Evolutionary conservation across 2,329 filamentous ascomycete species (phyloP), one percentile per base, ranked within the genome.

Genomic region (Hypoxylon sp.): DNA sequence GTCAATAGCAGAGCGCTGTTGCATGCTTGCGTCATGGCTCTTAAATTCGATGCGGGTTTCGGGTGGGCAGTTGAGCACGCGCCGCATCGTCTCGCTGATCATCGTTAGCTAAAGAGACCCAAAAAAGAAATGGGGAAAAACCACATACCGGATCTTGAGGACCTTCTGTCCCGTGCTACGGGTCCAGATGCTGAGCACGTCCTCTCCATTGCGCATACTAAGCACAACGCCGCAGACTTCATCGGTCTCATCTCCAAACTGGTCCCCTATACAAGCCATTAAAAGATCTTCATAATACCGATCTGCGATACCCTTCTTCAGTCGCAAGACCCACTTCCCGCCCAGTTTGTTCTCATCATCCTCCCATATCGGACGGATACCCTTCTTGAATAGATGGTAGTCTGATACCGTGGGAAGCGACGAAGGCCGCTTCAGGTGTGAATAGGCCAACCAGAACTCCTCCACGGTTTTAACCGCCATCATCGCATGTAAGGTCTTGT

Each of bases 101-200:
- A 49, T 46, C 55, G 31, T 78, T 76, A 71, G 61, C 58, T 62
- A 40, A 33, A 13, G 5, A 13, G 40, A 14, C 22, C 33, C 25
- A 22, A 33, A n/a, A 40, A 3, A 14, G 42, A 27, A 20, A 49
- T 10, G n/a, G 17, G 17, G 44, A 50, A 59, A 25, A 17, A 44
- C 22, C 14, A 81, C 90, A 75, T 88, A 97, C 92, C 95, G 91
- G 77, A 99, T 97, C 85, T 97, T 98, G 75, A 98, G 92, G 81
- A 98, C 97, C 76, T 94, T 91, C 70, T 94, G 94, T 49, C 94
- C 95, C 77, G 97, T 93, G 76, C 93, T 96, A 80, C 94, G 92
- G 61, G 95, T 97, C 96, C 96, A 99, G 78, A 99, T 94, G 83
- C 94, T 98, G 80, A 99, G 87, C 69, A 98, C 97, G 79, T 99